Conservation (phyloP, 2,329 filamentous ascomycete species). For the Pseudogymnoascus pannorum region DNA sequence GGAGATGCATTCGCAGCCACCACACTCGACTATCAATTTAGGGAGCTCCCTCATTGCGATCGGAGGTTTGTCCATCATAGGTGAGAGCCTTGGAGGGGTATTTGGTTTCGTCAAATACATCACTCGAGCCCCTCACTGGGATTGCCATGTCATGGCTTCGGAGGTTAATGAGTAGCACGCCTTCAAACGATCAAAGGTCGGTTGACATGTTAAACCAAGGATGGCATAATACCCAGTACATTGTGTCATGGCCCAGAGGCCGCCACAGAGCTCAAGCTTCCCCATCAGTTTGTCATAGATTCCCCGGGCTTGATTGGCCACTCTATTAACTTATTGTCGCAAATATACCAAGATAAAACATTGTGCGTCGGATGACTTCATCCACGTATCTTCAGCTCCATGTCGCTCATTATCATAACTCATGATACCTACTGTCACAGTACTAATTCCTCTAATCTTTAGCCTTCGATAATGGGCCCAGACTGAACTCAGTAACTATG, state of each 20-base stretch:
- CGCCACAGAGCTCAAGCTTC: background rate
- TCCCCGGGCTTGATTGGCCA: background rate
- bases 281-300: background rate
- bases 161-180: background rate
- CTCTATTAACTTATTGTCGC: background rate
- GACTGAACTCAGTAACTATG: background rate
- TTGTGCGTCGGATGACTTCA: background rate
- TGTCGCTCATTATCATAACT: background rate
- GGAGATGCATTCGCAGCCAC: background rate
- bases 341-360: background rate
- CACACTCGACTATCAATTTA: background rate
- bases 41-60: background rate
- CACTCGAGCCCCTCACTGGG: background rate
- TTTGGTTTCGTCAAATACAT: background rate
- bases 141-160: background rate
- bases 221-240: background rate
- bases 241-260: background rate
- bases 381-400: background rate
- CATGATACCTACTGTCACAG: background rate
- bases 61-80: background rate
- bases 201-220: background rate
- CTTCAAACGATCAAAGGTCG: background rate
- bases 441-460: background rate
- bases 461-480: background rate
- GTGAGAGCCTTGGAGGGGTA: background rate